Base-by-base conservation (phyloP, 768 basidiomycete genomes). In the Lentinula sp. region DNA sequence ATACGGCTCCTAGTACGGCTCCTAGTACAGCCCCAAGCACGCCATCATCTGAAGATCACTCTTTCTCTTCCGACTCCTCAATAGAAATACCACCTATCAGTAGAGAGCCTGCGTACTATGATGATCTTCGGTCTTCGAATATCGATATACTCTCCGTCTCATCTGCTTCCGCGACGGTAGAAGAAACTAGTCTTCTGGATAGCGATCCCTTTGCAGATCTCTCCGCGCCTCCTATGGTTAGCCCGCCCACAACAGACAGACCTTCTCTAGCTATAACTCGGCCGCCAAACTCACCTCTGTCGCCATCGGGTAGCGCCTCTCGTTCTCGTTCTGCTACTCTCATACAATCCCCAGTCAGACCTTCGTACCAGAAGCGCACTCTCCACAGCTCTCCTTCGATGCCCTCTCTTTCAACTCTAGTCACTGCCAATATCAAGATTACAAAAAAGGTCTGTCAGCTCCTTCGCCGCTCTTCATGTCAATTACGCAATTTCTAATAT, bases 161-260 rank as follows among this genome's bases (percentile, higher is more conserved):
- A 23, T 15, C 41, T 43, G 35, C 63, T 16, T 65, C 66, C 10
- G 15, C 60, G 18, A 48, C 35, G 6, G n/a, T 20, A 50, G 50
- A 23, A 54, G 52, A 48, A 36, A n/a, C 79, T 75, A 43, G 48
- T 62, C 76, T 89, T 18, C 74, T 88, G 28, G 88, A 90, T 66
- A 84, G 86, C 56, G 89, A 91, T 66, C 89, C 89, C 1, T 91
- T 91, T 66, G 89, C 89, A 20, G 83, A 85, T 62, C 75, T 87
- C 13, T 73, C 78, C 0, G 66, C 61, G 6, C 46, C 57, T 3
- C 63, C 51, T 41, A 57, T 71, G n/a, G 63, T 64, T 41, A 66
- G 69, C 23, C 61, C 61, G n/a, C 49, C 61, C 41, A 62, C 56
- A 48, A 55, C 50, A 43, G 60, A 51, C 59, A 57, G 59, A 58